Evolutionary conservation across 768 basidiomycete species (phyloP), one percentile per base, ranked within the genome.

Genomic region (Roridomyces roridus): DNA sequence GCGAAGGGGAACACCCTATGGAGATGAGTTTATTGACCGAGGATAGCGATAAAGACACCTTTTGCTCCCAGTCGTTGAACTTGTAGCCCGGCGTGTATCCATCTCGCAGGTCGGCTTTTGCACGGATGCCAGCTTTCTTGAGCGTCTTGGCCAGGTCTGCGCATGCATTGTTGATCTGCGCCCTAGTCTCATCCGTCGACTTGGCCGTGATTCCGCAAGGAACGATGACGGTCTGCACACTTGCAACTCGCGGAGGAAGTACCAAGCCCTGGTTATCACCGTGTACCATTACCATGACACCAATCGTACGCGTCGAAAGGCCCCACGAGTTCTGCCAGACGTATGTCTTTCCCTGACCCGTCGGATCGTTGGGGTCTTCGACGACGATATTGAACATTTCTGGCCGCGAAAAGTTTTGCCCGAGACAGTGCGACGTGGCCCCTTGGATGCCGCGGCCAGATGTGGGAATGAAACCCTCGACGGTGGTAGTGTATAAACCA

Each of bases 261-360:
- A 98, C 96, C 63, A 99, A 75, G 15, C 97, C 97, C 68, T 97
- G 92, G 71, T 99, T 94, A 72, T 99, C 97, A 29, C 96, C 96
- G 69, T 99, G 96, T 6, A 93, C 87, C 97, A 99, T 99, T 65
- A 97, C 95, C 96, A 98, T 98, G 53, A 98, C 92, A 68, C 97
- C 97, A 66, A 99, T 94, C 24, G 92, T 85, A 54, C 97, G 82
- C n/a, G 96, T 98, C 43, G 91, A 93, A 49, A 98, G 77, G 67
- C 97, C 97, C 97, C 97, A 98, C 29, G 93, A 96, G 76, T 98
- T 99, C 74, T 98, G 96, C 94, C 95, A 98, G 11, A 94, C 95
- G 62, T 89, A 88, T 0, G 84, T 72, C 79, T 95, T 95, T 51
- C 80, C 79, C 65, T 84, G 80, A 20, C 82, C 81, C 2, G 80